These are phyloP conservation scores for Vinca minor DNA, from an alignment of 257 asterid species.

Conservation along the genomic window DNA sequence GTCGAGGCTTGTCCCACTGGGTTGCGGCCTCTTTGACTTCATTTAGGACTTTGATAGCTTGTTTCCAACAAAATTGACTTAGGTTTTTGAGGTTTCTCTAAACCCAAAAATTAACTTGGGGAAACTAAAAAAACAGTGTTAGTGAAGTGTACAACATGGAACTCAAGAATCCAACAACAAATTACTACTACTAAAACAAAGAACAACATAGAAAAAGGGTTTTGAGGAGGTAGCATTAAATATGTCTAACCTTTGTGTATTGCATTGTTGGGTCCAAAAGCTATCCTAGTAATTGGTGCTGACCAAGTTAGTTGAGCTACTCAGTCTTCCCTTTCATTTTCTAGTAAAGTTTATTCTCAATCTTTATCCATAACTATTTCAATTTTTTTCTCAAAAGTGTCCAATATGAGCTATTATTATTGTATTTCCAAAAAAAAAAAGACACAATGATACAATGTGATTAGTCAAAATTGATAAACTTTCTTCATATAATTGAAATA, in stretches of 20 bases:
- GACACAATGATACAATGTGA: too few species aligned
- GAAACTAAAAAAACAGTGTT: too few species aligned
- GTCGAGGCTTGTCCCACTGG: too few species aligned
- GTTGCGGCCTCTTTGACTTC: too few species aligned
- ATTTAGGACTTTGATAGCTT: not conserved
- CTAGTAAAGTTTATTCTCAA: not conserved
- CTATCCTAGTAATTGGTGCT: slow-evolving; percentile 24
- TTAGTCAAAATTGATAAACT: too few species aligned
- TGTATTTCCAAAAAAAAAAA: too few species aligned
- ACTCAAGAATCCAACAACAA: not conserved
- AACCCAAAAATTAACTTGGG: slow-evolving; percentile 6
- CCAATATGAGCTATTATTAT: too few species aligned
- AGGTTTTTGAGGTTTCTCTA: slow-evolving; percentile 3
- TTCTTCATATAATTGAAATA: too few species aligned
- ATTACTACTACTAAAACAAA: slow-evolving; percentile 13
- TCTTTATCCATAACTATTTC: not conserved
- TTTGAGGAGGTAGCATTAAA: slow-evolving; percentile 34
- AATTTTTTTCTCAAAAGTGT: too few species aligned
- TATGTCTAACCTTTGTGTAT: slow-evolving; percentile 49
- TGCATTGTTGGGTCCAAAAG: slow-evolving; percentile 22
- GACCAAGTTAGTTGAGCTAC: slow-evolving; percentile 18
- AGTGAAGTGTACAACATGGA: too few species aligned
- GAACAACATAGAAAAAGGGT: slow-evolving; percentile 43
- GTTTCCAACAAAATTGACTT: slow-evolving; percentile 10
- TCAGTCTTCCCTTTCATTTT: slow-evolving; percentile 3